Evolutionary conservation across 2,329 filamentous ascomycete species (phyloP), one percentile per base, ranked within the genome.

Genomic region (Salinomyces thailandicus): DNA sequence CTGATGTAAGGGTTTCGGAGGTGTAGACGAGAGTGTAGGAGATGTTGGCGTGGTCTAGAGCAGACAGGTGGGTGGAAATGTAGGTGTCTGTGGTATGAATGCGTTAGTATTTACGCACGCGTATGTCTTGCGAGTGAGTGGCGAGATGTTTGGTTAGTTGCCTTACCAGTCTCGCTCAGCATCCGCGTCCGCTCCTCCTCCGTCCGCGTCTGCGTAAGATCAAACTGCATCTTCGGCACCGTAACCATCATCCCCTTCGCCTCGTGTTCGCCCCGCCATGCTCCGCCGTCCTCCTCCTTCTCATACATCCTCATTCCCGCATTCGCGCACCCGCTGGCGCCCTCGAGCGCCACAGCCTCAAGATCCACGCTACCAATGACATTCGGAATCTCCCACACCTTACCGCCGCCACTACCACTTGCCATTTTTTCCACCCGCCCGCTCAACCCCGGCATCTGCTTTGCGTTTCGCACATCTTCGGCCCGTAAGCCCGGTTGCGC

Each of bases 401-500:
- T 14, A n/a, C n/a, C n/a, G n/a, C n/a, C n/a, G 18, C n/a, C 28
- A 16, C 28, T 15, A 16, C 6, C 8, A 15, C 15, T 15, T 3
- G 14, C 5, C n/a, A 16, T 8, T 7, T 12, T 16, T 12, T 9
- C 27, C 8, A 30, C 15, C 31, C 73, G 54, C 37, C 64, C 62
- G 39, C 62, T 51, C 70, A 54, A 34, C 59, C 71, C 64, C 51
- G 58, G 69, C 64, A 64, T 71, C 17, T 14, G 13, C 9, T 14
- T 36, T 17, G 26, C 35, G 19, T 36, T n/a, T 3, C 63, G 61
- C 51, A 63, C 66, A 58, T 93, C 85, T 44, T 69, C 66, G 28
- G 77, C 72, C 48, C 79, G 77, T 38, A 86, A 69, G 47, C 81
- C 81, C 8, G 82, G 78, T 56, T 94, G 85, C 18, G 77, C 75